Base-by-base conservation (phyloP, 1,284 basidiomycete species). In the Austroboletus novae-zelandiae region DNA sequence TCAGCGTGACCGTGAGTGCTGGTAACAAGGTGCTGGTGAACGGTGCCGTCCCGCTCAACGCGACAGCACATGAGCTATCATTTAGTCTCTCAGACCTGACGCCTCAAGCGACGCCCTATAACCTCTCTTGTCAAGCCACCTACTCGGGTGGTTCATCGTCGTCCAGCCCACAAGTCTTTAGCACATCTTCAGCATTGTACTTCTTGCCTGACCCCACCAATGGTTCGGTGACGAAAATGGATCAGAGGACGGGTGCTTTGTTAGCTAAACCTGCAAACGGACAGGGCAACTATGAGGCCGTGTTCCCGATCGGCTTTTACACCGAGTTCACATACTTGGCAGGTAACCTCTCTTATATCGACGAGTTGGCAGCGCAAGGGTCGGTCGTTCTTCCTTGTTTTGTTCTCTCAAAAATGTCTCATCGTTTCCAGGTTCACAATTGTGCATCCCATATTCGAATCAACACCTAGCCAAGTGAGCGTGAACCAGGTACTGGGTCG, bases 241-340 rank as follows among this genome's bases (percentile, higher is more conserved):
- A 90, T 61, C 62, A 80, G 53, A 73, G 83, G 40, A 88, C 84
- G 2, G 87, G 87, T 4, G 82, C 79, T 1, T 56, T 89, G 46
- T 70, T 89, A 34, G 84, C 83, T 5, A 75, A 78, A 53, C 77
- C 79, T 15, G 70, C 73, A 1, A 71, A 65, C 48, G 80, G 79
- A 13, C 68, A 69, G 43, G 72, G 71, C 1, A 59, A 62, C 6
- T 89, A 81, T 61, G 73, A 77, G 36, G 75, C 81, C 0, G 73
- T 90, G 1, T 79, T 89, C 46, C 84, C 87, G 0, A 76, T 88
- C 47, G 88, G 88, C 3, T 90, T 86, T 62, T 90, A 88, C 60
- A 88, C 86, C 0, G 70, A 73, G 37, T 89, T 86, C 52, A 74
- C 75, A 46, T 89, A 87, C 58, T 64, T 89, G 42, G 74, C 74